Evolutionary conservation across 2,329 filamentous ascomycete species (phyloP).

Genomic region (Colletotrichum sp.): DNA sequence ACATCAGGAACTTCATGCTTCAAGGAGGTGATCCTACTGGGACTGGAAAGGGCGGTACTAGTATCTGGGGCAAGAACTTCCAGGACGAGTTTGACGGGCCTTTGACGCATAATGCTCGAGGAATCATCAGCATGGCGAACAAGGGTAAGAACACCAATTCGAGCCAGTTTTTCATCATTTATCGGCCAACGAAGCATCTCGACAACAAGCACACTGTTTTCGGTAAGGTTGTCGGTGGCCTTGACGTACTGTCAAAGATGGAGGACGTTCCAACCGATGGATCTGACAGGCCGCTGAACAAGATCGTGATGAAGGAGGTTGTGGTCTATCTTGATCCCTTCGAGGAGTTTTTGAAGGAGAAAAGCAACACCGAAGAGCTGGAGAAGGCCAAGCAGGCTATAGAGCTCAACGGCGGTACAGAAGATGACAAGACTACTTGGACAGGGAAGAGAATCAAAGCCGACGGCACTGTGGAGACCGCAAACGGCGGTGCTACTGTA

Average conservation of each 20-base stretch:
- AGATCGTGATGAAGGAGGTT: conserved; percentile 82
- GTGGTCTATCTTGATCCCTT: conserved; percentile 94
- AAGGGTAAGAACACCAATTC: conserved; percentile 99
- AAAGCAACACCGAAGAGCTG: conserved; percentile 64
- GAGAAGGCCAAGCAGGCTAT: conserved; percentile 67
- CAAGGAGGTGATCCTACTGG: conserved; percentile 95
- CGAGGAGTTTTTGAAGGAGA: conserved; percentile 86
- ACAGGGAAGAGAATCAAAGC: conserved; percentile 87
- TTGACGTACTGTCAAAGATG: conserved; percentile 74
- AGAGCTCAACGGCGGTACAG: conserved; percentile 70
- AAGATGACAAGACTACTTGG: conserved; percentile 93
- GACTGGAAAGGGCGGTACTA: conserved; percentile 87
- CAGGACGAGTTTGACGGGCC: conserved; percentile 93
- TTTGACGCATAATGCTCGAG: conserved; percentile 79
- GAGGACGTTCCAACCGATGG: conserved; percentile 79
- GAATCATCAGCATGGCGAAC: conserved; percentile 93
- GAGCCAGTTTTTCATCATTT: conserved; percentile 93
- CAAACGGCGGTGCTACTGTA: conserved; percentile 50
- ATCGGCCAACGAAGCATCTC: conserved; percentile 82
- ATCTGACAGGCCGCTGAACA: conserved; percentile 76
- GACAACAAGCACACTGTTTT: conserved; percentile 99
- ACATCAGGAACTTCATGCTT: conserved; percentile 97
- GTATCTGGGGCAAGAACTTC: conserved; percentile 94
- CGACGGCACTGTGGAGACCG: conserved; percentile 62
- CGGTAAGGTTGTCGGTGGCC: conserved; percentile 79